phyloP scores from a whole-genome alignment of 495 filamentous ascomycete genomes.

The Neurospora tetrasperma region DNA sequence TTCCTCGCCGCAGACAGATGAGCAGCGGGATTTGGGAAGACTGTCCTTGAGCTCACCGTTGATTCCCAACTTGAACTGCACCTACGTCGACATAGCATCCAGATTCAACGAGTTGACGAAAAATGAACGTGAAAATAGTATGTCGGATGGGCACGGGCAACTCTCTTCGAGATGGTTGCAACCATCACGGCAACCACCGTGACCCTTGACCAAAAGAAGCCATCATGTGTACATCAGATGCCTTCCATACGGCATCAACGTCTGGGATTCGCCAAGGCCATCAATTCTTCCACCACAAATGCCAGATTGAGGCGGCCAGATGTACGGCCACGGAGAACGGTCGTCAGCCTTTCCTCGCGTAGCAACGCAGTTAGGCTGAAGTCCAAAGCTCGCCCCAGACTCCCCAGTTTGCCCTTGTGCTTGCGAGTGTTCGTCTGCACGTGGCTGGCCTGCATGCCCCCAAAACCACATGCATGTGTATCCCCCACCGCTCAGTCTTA shows the following conservation, averaged over 20 bases:
- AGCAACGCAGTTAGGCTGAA: background rate
- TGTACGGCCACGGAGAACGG: background rate
- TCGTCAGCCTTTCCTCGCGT: background rate
- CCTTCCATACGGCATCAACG: background rate
- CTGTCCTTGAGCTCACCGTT: background rate
- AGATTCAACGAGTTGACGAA: background rate
- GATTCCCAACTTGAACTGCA: no score
- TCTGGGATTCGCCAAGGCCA: background rate
- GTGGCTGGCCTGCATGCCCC: background rate
- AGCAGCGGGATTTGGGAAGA: background rate
- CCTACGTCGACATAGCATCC: no score
- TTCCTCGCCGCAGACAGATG: background rate
- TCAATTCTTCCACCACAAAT: background rate
- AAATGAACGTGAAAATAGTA: background rate
- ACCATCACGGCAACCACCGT: background rate
- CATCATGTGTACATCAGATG: background rate
- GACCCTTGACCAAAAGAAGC: background rate
- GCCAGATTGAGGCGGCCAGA: background rate
- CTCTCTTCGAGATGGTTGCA: background rate
- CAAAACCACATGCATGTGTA: background rate
- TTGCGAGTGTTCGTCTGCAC: background rate
- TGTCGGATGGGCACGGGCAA: background rate
- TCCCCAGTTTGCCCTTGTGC: background rate
- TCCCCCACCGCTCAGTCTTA: background rate
- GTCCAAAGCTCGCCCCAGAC: background rate